Evolutionary conservation across 176 grass and related monocot genomes (phyloP).

Genomic region (Eragrostis curvula): DNA sequence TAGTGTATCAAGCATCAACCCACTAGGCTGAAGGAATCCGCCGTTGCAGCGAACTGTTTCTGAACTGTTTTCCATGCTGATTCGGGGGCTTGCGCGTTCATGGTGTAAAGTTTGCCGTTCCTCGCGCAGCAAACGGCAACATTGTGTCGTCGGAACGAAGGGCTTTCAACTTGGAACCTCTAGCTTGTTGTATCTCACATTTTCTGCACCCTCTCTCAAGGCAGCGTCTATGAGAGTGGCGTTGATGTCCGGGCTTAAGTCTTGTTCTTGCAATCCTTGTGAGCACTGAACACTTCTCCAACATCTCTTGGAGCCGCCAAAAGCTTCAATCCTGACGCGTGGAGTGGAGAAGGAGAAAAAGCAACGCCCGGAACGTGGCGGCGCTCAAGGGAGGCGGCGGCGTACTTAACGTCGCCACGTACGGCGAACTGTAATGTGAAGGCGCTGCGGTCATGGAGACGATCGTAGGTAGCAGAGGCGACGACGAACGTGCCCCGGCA

Average conservation of each 20-base stretch:
- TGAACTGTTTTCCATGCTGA: too few relatives aligned
- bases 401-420: too few relatives aligned
- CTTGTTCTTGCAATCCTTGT: slow-evolving; percentile 85
- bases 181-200: slow-evolving; percentile 86
- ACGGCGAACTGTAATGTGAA: too few relatives aligned
- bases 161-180: slow-evolving; percentile 77
- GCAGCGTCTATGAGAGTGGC: slow-evolving; percentile 69
- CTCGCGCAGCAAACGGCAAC: slow-evolving; percentile 79
- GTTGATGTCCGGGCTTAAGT: slow-evolving; percentile 57
- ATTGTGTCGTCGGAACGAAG: slow-evolving; percentile 74
- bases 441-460: too few relatives aligned
- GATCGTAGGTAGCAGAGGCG: too few relatives aligned
- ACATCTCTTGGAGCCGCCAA: slow-evolving; percentile 84
- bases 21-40: too few relatives aligned
- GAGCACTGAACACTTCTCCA: slow-evolving; percentile 75
- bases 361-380: too few relatives aligned
- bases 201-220: slow-evolving; percentile 57
- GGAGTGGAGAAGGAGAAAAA: too few relatives aligned
- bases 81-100: slow-evolving; percentile 75
- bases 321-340: slow-evolving; percentile 88
- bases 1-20: too few relatives aligned
- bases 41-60: too few relatives aligned
- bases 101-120: slow-evolving; percentile 77
- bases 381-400: too few relatives aligned
- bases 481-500: too few relatives aligned